Evolutionary conservation across 2,329 filamentous ascomycete species (phyloP).

Genomic region (Zopfia rhizophila): DNA sequence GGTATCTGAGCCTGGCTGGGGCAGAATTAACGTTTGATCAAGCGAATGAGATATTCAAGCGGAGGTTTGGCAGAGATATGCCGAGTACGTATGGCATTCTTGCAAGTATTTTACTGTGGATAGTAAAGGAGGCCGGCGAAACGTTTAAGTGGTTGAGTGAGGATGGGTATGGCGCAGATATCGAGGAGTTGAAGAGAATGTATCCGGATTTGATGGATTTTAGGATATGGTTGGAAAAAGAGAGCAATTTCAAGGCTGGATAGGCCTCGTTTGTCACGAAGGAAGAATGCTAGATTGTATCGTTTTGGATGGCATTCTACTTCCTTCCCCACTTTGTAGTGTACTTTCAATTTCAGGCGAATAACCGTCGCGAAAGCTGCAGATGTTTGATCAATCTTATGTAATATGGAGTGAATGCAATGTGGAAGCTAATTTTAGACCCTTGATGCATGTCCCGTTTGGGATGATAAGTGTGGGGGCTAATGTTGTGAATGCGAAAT

Average conservation of each 20-base stretch:
- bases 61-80: slow-evolving; percentile 53
- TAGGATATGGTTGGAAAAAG: slow-evolving; percentile 55
- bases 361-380: too few relatives aligned
- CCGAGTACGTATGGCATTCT: slow-evolving; percentile 53
- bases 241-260: too few relatives aligned
- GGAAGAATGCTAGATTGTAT: too few relatives aligned
- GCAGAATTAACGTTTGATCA: slow-evolving; percentile 59
- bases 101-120: slow-evolving; percentile 36
- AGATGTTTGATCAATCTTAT: too few relatives aligned
- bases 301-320: too few relatives aligned
- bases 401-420: neutral
- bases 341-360: too few relatives aligned
- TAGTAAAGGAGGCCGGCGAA: slow-evolving; percentile 49
- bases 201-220: slow-evolving; percentile 58
- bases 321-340: too few relatives aligned
- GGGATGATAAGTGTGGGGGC: neutral
- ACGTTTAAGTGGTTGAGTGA: slow-evolving; percentile 60
- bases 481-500: neutral
- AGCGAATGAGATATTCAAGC: slow-evolving; percentile 55
- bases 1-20: slow-evolving; percentile 58
- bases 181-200: slow-evolving; percentile 50
- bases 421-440: slow-evolving; percentile 8
- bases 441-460: slow-evolving; percentile 10
- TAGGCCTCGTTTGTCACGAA: too few relatives aligned
- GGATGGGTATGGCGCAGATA: slow-evolving; percentile 54